Evolutionary conservation across 305 asterid species (phyloP).

Genomic region (Fraxinus sp.): DNA sequence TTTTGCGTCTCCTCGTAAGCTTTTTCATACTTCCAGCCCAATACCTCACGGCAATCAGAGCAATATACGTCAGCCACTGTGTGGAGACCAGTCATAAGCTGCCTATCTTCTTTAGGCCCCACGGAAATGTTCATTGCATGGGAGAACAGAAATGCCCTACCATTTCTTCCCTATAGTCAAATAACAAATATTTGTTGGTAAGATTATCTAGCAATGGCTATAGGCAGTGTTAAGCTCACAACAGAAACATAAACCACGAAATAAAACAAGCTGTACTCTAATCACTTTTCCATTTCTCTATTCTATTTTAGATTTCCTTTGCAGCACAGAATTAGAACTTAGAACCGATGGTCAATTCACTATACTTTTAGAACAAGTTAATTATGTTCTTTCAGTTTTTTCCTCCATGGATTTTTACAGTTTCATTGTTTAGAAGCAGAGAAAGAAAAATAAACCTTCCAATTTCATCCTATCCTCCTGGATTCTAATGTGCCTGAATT

Average conservation of each 20-base stretch:
- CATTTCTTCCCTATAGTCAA: slow-evolving; percentile 46
- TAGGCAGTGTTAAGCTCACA: not conserved
- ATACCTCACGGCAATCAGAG: slow-evolving; percentile 47
- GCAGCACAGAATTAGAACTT: not conserved
- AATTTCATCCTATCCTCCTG: not conserved
- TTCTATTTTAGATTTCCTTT: not conserved
- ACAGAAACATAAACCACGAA: not conserved
- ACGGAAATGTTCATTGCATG: slow-evolving; percentile 50
- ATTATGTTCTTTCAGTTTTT: not conserved
- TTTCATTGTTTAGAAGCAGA: not conserved
- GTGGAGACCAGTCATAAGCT: slow-evolving; percentile 62
- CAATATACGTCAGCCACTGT: slow-evolving; percentile 59
- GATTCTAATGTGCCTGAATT: not conserved
- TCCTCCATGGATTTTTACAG: not conserved
- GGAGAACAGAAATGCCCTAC: slow-evolving; percentile 61
- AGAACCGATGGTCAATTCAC: not conserved
- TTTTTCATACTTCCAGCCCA: slow-evolving; percentile 66
- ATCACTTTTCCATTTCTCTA: not conserved
- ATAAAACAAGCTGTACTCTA: not conserved
- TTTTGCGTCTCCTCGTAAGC: slow-evolving; percentile 60
- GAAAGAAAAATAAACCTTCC: not conserved
- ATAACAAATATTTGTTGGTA: not conserved
- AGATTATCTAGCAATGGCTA: not conserved
- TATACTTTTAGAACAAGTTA: not conserved
- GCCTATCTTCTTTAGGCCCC: slow-evolving; percentile 60